Base-by-base conservation (phyloP, 441 rosid species). In the Breynia disticha region DNA sequence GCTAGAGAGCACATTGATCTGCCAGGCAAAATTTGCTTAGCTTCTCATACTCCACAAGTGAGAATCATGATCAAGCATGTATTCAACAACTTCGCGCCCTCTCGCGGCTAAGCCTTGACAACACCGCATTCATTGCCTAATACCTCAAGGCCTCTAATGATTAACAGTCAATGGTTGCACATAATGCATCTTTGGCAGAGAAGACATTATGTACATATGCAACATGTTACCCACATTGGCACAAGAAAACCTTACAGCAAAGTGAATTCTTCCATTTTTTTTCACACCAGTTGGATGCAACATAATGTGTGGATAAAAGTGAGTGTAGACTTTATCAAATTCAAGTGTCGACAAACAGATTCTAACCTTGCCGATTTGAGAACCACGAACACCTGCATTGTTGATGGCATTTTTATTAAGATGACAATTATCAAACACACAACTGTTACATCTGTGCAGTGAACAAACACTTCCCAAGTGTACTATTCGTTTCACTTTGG, bases 381-480 rank as follows among this genome's bases (percentile, higher is more conserved):
- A 67, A 69, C 77, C 86, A 17, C 66, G 59, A 11, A 46, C 46
- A 43, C 50, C 39, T 7, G 39, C 51, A 17, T 56, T 57, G 61
- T 46, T 58, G 0, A 44, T 14, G 3, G 41, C 57, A 15, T 60
- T 68, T 56, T 68, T 68, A 43, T 84, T 79, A 1, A 52, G 63
- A 16, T 61, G 67, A 16, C 65, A 51, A 55, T 73, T 80, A 56
- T 80, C 81, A 28, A 80, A 76, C 50, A 80, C 79, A 79, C 81
- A 18, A 80, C 66, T 14, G 76, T 78, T 39, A 78, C 39, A 6
- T 78, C 79, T 0, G 81, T 78, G 56, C 66, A 69, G 7, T 79
- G 86, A 73, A 78, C 86, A 67, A 67, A 80, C 39, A 80, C 83
- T 53, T 80, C 86, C 83, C 86, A 80, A 16, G 83, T 75, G 59